These are phyloP conservation scores for Talaromyces sp. DNA, from an alignment of 2,329 filamentous ascomycete genomes.

Conservation along the genomic window DNA sequence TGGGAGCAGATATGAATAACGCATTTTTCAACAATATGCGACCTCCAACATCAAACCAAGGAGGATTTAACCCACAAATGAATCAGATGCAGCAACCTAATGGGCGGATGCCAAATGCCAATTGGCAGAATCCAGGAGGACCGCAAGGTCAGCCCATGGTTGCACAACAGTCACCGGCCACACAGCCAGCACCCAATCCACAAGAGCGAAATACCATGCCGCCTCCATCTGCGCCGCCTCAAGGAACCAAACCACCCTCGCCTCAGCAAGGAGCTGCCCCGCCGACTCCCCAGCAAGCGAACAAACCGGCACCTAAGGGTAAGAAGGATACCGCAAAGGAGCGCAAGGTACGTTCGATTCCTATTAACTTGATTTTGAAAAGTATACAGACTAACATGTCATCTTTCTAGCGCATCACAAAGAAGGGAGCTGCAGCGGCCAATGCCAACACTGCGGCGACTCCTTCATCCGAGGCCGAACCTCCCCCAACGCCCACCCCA, in stretches of 20 bases:
- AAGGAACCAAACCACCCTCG: slow-evolving; percentile 40
- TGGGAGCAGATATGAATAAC: slow-evolving; percentile 47
- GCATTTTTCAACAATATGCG: slow-evolving; percentile 56
- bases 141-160: slow-evolving; percentile 47
- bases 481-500: slow-evolving; percentile 48
- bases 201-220: slow-evolving; percentile 56
- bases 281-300: slow-evolving; percentile 60
- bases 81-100: slow-evolving; percentile 22
- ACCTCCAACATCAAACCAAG: slow-evolving; percentile 53
- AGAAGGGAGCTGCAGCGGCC: slow-evolving; percentile 41
- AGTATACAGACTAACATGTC: slow-evolving; percentile 13
- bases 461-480: slow-evolving; percentile 46
- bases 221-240: slow-evolving; percentile 46
- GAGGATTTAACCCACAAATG: slow-evolving; percentile 39
- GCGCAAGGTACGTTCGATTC: slow-evolving; percentile 46
- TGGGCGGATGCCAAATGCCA: slow-evolving; percentile 40
- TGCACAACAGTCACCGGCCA: slow-evolving; percentile 43
- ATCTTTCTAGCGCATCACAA: slow-evolving; percentile 37
- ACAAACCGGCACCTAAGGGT: slow-evolving; percentile 55
- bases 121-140: slow-evolving; percentile 38
- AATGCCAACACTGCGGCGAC: slow-evolving; percentile 43
- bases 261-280: slow-evolving; percentile 51
- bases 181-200: slow-evolving; percentile 53
- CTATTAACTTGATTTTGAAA: slow-evolving; percentile 6
- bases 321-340: slow-evolving; percentile 58